Conservation (phyloP, 2,329 filamentous ascomycete species). For the Apiospora aurea region DNA sequence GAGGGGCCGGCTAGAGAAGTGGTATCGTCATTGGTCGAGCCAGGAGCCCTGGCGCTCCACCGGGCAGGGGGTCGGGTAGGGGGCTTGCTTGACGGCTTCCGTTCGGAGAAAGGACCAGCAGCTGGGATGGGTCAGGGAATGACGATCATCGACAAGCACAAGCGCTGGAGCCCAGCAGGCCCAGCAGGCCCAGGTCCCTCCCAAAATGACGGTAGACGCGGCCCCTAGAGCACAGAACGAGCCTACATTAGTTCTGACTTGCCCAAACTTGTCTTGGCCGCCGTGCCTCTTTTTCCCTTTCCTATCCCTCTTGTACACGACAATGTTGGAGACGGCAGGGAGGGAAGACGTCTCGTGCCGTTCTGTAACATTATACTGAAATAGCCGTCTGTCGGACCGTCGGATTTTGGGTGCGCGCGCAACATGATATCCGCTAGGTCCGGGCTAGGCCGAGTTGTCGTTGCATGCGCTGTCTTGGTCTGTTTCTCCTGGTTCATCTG, state of each 20-base stretch:
- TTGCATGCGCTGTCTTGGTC: not conserved
- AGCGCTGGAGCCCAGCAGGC: not conserved
- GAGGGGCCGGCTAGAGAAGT: not conserved
- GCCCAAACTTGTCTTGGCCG: not conserved
- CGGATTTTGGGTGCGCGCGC: not conserved
- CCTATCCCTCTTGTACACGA: constrained; percentile 3
- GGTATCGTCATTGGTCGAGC: not conserved
- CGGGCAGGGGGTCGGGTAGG: not conserved
- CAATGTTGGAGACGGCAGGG: constrained; percentile 19
- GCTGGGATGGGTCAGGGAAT: not conserved
- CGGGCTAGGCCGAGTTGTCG: not conserved
- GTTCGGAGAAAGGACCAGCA: not conserved
- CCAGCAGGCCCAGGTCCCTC: not conserved
- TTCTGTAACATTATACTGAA: not conserved
- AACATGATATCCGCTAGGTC: not conserved
- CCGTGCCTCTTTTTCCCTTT: not conserved
- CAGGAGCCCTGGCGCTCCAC: not conserved
- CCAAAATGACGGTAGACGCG: constrained; percentile 13
- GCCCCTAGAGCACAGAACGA: not conserved
- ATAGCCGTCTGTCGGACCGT: not conserved
- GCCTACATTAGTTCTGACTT: constrained; percentile 3
- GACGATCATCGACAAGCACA: constrained; percentile 16
- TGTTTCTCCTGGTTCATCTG: constrained; percentile 9
- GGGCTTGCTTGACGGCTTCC: constrained; percentile 13
- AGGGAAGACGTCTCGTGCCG: constrained; percentile 16